Evolutionary conservation across 495 filamentous ascomycete genomes (phyloP).

Genomic region (Aspergillus coremiiformis): DNA sequence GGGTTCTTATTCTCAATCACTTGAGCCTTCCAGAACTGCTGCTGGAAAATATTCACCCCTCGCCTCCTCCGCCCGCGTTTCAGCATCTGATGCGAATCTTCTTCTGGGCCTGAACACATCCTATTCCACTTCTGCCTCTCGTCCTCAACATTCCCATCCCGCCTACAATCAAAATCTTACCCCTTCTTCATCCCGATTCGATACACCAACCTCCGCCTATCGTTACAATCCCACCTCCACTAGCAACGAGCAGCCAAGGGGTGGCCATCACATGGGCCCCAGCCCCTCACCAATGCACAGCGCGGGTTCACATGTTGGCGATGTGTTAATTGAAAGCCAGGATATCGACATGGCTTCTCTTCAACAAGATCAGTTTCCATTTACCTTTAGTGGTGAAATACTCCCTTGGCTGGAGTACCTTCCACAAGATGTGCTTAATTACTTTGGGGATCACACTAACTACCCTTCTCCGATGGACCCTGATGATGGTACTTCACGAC

Average conservation of each 20-base stretch:
- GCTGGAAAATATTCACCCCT: slow-evolving; percentile 19
- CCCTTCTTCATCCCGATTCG: slow-evolving; percentile 19
- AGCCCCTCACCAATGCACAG: slow-evolving; percentile 26
- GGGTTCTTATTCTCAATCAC: slow-evolving; percentile 18
- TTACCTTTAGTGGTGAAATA: slow-evolving; percentile 47
- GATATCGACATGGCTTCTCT: slow-evolving; percentile 56
- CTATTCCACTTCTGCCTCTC: slow-evolving; percentile 19
- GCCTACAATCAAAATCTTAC: slow-evolving; percentile 42
- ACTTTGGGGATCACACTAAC: slow-evolving; percentile 41
- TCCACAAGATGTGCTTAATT: slow-evolving; percentile 54
- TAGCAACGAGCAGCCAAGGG: slow-evolving; percentile 32
- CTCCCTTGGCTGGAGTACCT: slow-evolving; percentile 63
- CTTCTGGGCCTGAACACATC: slow-evolving; percentile 25
- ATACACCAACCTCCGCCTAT: slow-evolving; percentile 16
- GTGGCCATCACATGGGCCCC: slow-evolving; percentile 31
- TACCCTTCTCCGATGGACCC: slow-evolving; percentile 31
- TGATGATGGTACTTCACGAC: slow-evolving; percentile 21
- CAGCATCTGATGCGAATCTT: slow-evolving; percentile 23
- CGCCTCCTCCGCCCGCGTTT: slow-evolving; percentile 10
- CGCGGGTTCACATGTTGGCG: slow-evolving; percentile 34
- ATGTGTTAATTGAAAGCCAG: slow-evolving; percentile 63
- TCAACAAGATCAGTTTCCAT: slow-evolving; percentile 36
- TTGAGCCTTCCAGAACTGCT: slow-evolving; percentile 11
- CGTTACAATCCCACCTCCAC: slow-evolving; percentile 23
- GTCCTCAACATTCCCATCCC: slow-evolving; percentile 33